Conservation (phyloP, 768 basidiomycete genomes). For the Leccinum incarnatum region DNA sequence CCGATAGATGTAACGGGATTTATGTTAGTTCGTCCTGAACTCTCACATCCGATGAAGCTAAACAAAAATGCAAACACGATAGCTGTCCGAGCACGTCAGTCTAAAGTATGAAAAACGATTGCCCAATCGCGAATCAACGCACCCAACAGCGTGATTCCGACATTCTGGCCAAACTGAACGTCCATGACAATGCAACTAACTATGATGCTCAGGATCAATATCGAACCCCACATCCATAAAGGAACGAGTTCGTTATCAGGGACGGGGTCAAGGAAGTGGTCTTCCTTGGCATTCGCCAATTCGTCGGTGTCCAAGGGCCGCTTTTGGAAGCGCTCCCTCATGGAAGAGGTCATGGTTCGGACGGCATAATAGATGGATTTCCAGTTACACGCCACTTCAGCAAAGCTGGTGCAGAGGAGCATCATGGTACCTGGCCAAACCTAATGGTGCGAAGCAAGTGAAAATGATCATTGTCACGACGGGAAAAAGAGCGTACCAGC, state of each 20-base stretch:
- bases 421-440: conserved; percentile 37
- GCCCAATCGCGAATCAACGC: not conserved
- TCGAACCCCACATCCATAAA: conserved; percentile 50
- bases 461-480: not conserved
- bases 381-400: conserved; percentile 26
- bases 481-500: conserved; percentile 31
- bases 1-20: conserved; percentile 58
- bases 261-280: conserved; percentile 50
- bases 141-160: conserved; percentile 32
- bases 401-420: conserved; percentile 49
- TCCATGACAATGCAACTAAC: conserved; percentile 52
- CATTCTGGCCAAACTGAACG: conserved; percentile 53
- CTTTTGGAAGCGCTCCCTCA: conserved; percentile 7
- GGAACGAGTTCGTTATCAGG: conserved; percentile 56
- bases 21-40: conserved; percentile 56
- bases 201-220: conserved; percentile 47
- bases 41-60: conserved; percentile 66
- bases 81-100: conserved; percentile 19
- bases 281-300: conserved; percentile 13
- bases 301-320: not conserved
- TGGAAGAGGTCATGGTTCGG: not conserved
- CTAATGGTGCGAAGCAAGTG: conserved; percentile 4
- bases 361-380: conserved; percentile 17
- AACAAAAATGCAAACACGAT: conserved; percentile 62
- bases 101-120: not conserved